phyloP scores from a whole-genome alignment of 1,139 yeast genomes.

The Suhomyces bokatorum region DNA sequence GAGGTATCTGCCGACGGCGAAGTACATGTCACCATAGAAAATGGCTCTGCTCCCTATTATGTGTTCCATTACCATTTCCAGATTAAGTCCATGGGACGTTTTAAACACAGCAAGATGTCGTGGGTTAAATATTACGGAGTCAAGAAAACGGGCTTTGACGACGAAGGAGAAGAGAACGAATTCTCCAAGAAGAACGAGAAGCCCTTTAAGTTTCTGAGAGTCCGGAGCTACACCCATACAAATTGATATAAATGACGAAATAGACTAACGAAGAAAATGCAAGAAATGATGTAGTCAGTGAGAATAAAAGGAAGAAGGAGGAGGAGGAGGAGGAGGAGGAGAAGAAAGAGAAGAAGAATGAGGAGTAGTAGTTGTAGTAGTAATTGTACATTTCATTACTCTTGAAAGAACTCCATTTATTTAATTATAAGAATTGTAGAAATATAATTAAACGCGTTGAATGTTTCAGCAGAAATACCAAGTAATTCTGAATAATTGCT shows the following conservation, averaged over 20 bases:
- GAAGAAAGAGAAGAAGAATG: too few species aligned
- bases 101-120: conserved; percentile 60
- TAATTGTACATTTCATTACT: too few species aligned
- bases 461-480: too few species aligned
- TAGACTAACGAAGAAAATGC: too few species aligned
- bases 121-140: conserved; percentile 66
- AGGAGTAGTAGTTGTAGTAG: too few species aligned
- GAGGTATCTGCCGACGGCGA: conserved; percentile 48
- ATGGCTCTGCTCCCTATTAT: conserved; percentile 65
- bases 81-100: conserved; percentile 49
- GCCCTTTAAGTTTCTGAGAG: conserved; percentile 71
- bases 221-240: conserved; percentile 43
- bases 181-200: conserved; percentile 70
- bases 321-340: too few species aligned
- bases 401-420: too few species aligned
- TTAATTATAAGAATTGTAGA: too few species aligned
- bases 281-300: too few species aligned
- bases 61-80: conserved; percentile 62
- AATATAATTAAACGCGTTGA: too few species aligned
- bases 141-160: conserved; percentile 35
- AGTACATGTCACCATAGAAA: conserved; percentile 54
- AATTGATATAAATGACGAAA: conserved; percentile 12
- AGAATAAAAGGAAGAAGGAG: too few species aligned
- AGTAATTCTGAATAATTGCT: too few species aligned
- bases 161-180: conserved; percentile 51